A percentile compares a stretch with the other conserved stretches of the same genome.
phyloP scores from a whole-genome alignment of 169 alveolate species.

The Cyclospora cayetanensis region DNA sequence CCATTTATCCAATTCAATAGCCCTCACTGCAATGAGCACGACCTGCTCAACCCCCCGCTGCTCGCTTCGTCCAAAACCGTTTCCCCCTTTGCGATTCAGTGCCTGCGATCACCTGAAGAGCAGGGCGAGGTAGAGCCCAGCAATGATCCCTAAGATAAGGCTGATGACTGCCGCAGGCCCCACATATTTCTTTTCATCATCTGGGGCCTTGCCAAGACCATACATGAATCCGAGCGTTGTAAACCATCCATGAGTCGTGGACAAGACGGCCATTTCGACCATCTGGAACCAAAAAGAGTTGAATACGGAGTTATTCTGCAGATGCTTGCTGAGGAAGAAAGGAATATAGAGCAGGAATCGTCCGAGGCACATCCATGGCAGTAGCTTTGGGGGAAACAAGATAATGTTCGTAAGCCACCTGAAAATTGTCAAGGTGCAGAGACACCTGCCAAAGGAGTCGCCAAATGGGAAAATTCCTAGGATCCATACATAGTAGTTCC shows the following conservation, averaged over 20 bases:
- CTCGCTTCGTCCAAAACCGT: no score
- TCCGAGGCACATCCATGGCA: neutral
- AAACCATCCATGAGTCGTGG: slow-evolving; percentile 61
- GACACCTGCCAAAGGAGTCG: slow-evolving; percentile 5
- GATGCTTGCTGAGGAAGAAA: slow-evolving; percentile 38
- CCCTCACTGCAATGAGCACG: no score
- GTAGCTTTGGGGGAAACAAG: slow-evolving; percentile 14
- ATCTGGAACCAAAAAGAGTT: slow-evolving; percentile 55
- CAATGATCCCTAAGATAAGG: slow-evolving; percentile 34
- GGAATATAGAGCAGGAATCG: slow-evolving; percentile 30
- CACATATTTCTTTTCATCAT: neutral
- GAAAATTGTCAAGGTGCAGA: neutral
- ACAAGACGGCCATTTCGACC: neutral
- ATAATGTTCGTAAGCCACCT: neutral
- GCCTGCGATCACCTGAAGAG: neutral
- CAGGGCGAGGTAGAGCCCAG: slow-evolving; percentile 57
- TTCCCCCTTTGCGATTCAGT: neutral
- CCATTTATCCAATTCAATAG: no score
- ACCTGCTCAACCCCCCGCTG: no score
- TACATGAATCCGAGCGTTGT: slow-evolving; percentile 49
- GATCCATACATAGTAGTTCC: slow-evolving; percentile 35
- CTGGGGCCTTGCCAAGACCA: neutral
- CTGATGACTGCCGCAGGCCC: slow-evolving; percentile 34
- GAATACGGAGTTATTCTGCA: neutral
- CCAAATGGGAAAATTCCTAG: slow-evolving; percentile 44